phyloP scores from a whole-genome alignment of 106 monocot genomes.

The Chionographis japonica region DNA sequence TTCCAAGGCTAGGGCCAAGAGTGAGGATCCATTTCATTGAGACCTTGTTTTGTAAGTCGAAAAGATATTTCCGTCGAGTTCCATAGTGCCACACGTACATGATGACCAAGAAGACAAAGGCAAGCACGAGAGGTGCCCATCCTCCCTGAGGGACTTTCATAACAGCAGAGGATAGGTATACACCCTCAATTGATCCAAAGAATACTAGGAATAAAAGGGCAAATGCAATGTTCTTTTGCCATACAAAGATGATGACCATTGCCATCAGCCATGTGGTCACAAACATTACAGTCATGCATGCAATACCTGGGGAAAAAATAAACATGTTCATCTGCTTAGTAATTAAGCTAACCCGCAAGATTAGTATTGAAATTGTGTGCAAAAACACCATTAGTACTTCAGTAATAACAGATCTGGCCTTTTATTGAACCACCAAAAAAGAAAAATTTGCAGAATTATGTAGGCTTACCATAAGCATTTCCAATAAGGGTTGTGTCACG shows the following conservation, averaged over 20 bases:
- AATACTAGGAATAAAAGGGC: constrained; percentile 41
- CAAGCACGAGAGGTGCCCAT: constrained; percentile 61
- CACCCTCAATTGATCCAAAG: constrained; percentile 51
- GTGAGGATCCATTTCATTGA: constrained; percentile 85
- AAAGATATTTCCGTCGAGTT: constrained; percentile 52
- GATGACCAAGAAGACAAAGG: constrained; percentile 51
- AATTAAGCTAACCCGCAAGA: neutral
- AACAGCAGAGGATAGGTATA: constrained; percentile 54
- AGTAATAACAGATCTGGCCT: too few relatives aligned
- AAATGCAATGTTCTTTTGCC: constrained; percentile 37
- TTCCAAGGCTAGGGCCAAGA: constrained; percentile 81
- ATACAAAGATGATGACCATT: constrained; percentile 69
- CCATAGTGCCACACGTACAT: constrained; percentile 94
- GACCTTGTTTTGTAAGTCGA: constrained; percentile 82
- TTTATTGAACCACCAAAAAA: neutral
- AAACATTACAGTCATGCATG: constrained; percentile 78
- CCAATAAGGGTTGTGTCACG: constrained; percentile 64
- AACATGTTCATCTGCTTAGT: neutral
- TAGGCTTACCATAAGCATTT: constrained; percentile 75
- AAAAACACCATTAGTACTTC: too few relatives aligned
- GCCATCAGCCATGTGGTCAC: constrained; percentile 82
- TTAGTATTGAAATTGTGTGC: too few relatives aligned
- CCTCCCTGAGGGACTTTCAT: constrained; percentile 74
- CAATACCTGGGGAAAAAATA: constrained; percentile 53
- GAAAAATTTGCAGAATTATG: neutral